Conservation (phyloP, 2,329 filamentous ascomycete genomes). For the Phyllosticta citribraziliensis region DNA sequence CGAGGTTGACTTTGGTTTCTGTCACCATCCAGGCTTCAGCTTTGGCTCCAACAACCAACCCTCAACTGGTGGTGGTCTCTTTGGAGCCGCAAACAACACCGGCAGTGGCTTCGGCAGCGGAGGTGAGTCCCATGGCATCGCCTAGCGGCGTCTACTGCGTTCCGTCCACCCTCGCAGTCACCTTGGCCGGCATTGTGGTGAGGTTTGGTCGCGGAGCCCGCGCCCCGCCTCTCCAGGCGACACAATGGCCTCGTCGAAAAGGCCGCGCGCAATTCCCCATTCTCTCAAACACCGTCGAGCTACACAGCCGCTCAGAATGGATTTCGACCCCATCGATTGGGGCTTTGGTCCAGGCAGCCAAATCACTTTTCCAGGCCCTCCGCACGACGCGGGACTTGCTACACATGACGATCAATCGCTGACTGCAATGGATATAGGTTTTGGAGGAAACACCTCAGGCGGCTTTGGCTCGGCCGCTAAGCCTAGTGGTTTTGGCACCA, state of each 20-base stretch:
- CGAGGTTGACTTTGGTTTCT: constrained; percentile 26
- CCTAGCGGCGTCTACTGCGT: not conserved
- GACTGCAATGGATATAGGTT: constrained; percentile 8
- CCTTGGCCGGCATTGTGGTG: not conserved
- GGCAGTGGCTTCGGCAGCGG: constrained; percentile 21
- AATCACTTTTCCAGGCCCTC: not conserved
- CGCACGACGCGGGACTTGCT: not conserved
- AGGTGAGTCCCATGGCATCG: constrained; percentile 10
- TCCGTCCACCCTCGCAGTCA: not conserved
- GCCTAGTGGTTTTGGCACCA: constrained; percentile 9
- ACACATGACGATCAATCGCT: not conserved
- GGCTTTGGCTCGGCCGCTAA: constrained; percentile 17
- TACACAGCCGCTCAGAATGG: not conserved
- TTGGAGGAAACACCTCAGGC: constrained; percentile 11
- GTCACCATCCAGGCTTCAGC: constrained; percentile 30
- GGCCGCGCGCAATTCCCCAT: not conserved
- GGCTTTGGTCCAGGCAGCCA: not conserved
- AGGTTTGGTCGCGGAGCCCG: not conserved
- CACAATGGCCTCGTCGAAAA: not conserved
- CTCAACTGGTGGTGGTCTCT: constrained; percentile 16
- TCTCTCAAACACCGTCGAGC: not conserved
- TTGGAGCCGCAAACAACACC: constrained; percentile 16
- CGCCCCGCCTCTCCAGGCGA: not conserved
- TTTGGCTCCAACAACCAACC: constrained; percentile 22
- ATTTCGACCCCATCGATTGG: not conserved